Evolutionary conservation across 2,329 filamentous ascomycete species (phyloP).

Genomic region (Xylogone sp.): DNA sequence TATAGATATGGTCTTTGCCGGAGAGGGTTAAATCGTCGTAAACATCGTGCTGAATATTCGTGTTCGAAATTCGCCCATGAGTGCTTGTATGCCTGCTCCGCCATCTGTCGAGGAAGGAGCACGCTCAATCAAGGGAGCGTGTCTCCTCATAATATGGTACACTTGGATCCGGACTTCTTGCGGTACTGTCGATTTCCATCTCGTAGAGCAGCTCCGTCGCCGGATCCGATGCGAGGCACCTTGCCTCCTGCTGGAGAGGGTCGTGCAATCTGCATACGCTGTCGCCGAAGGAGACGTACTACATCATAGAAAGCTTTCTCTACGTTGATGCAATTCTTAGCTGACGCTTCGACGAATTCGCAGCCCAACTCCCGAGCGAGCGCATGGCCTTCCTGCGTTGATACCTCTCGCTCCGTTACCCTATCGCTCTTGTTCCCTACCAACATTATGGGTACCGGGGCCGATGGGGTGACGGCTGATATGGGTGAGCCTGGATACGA

Average conservation of each 20-base stretch:
- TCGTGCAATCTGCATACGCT: conserved; percentile 52
- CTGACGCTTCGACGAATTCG: conserved; percentile 94
- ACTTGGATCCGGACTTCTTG: conserved; percentile 15
- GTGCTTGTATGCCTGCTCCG: background rate
- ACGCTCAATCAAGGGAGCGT: background rate
- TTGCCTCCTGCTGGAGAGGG: conserved; percentile 15
- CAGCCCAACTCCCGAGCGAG: conserved; percentile 89
- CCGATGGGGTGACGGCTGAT: conserved; percentile 45
- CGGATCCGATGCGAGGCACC: conserved; percentile 14
- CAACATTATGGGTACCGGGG: conserved; percentile 88
- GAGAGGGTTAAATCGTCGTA: background rate
- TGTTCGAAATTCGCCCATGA: background rate
- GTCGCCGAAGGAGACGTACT: conserved; percentile 81
- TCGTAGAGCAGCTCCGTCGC: conserved; percentile 19
- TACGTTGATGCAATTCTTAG: conserved; percentile 97
- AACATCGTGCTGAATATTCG: background rate
- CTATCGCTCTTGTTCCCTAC: conserved; percentile 98
- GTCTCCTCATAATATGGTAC: conserved; percentile 30
- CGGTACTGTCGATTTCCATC: conserved; percentile 24
- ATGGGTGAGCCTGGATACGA: conserved; percentile 75
- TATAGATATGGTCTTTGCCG: background rate
- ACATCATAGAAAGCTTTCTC: conserved; percentile 99
- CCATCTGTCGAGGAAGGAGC: background rate
- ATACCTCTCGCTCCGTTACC: conserved; percentile 92
- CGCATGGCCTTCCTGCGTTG: conserved; percentile 90